Evolutionary conservation across 192 early-diverging fungal genomes (phyloP), one percentile per base, ranked within the genome.

Genomic region (Chytriomyces sp.): DNA sequence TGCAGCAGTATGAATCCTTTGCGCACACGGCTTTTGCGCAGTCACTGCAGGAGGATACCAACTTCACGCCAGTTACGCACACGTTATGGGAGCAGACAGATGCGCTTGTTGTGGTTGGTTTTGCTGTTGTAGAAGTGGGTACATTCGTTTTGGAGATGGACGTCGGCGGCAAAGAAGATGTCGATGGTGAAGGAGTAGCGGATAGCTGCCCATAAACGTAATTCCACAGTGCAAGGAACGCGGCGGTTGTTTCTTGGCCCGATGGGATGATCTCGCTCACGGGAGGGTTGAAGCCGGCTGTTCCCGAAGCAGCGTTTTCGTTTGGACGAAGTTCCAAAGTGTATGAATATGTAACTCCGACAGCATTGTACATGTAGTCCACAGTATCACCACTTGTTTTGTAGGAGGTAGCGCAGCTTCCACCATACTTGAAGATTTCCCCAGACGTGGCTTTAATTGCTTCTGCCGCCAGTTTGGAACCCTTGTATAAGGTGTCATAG

Each of bases 301-400:
- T 57, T 24, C 82, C 81, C 13, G 61, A 45, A 8, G 18, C 50
- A 13, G 46, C 62, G 0, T 60, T 62, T n/a, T 60, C 50, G 43
- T 62, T 82, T n/a, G 64, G 67, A 64, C 79, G 70, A 6, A 84
- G 65, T 50, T 84, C 82, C 18, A 76, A 47, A 7, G 79, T 60
- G 69, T 72, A 79, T 1, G 80, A 43, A 59, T 75, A 84, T 7
- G 71, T 79, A 50, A 81, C 77, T 23, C 67, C 67, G 6, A 75
- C 35, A 48, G 50, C 44, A 59, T 75, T 80, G 79, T 82, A 82
- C 69, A 61, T 76, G 50, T 79, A 79, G 66, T 83, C 82, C 46
- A 69, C 69, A 50, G 72, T 61, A 9, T 46, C 61, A 57, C 82
- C 82, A 47, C 77, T 72, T n/a, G 82, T 77, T 72, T 71, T 72